phyloP scores from a whole-genome alignment of 257 asterid species.

The Nicotiana obtusifolia region DNA sequence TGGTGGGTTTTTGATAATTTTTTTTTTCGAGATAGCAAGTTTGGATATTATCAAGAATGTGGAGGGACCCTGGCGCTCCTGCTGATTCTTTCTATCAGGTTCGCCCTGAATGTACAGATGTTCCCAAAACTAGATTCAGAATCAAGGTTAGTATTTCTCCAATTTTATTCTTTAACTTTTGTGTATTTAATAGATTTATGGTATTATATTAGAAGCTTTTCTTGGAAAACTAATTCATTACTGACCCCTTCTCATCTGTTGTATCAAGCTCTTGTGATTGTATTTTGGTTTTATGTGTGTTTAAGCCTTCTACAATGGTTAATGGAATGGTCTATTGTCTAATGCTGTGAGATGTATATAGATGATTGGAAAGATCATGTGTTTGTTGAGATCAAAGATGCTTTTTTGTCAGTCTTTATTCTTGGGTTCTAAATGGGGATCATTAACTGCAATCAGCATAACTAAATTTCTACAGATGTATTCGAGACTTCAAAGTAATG shows the following conservation, averaged over 20 bases:
- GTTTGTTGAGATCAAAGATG: neutral
- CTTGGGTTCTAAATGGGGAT: neutral
- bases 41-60: conserved; percentile 32
- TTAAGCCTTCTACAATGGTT: neutral
- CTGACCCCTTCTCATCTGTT: neutral
- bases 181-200: conserved; percentile 3
- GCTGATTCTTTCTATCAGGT: conserved; percentile 82
- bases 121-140: conserved; percentile 80
- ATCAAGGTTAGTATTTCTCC: conserved; percentile 59
- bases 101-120: conserved; percentile 75
- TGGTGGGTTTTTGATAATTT: neutral
- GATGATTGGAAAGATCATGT: neutral
- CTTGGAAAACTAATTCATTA: neutral
- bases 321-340: neutral
- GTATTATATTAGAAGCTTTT: neutral
- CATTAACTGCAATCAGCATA: neutral
- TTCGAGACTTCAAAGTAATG: neutral
- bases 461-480: neutral
- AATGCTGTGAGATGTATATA: neutral
- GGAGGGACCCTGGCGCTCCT: conserved; percentile 79
- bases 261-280: neutral
- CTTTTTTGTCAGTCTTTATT: neutral
- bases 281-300: neutral
- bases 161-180: neutral
- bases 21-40: neutral